Conservation (phyloP, 176 grass and related monocot genomes). For the Themeda triandra region DNA sequence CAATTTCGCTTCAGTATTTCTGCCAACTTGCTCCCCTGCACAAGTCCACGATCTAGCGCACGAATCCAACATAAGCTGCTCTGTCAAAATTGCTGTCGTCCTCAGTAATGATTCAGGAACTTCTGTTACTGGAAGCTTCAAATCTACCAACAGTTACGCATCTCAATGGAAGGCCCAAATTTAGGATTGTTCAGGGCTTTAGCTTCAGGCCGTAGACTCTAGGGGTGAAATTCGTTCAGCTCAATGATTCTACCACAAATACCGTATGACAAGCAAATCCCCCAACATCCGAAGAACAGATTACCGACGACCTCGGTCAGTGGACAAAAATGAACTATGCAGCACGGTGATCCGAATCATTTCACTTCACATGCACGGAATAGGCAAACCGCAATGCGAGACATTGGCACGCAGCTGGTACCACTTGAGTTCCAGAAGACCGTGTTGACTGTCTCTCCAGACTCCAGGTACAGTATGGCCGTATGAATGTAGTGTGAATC, state of each 20-base stretch:
- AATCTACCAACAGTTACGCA: neutral
- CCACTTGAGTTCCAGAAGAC: conserved; percentile 14
- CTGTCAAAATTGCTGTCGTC: neutral
- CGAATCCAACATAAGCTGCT: neutral
- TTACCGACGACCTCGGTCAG: neutral
- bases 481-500: conserved; percentile 14
- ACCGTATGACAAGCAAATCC: neutral
- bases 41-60: no score
- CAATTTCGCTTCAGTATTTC: no score
- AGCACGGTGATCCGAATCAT: neutral
- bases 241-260: neutral
- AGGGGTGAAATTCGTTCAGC: neutral
- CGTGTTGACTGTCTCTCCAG: conserved; percentile 28
- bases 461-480: neutral
- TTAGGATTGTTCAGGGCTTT: neutral
- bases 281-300: neutral
- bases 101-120: neutral
- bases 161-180: neutral
- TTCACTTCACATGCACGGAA: neutral
- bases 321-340: neutral
- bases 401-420: neutral
- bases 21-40: no score
- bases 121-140: conserved; percentile 1
- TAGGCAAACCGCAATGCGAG: neutral
- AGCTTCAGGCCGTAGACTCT: neutral